phyloP scores from a whole-genome alignment of 192 early-diverging fungal species.

The Piromyces sp. region DNA sequence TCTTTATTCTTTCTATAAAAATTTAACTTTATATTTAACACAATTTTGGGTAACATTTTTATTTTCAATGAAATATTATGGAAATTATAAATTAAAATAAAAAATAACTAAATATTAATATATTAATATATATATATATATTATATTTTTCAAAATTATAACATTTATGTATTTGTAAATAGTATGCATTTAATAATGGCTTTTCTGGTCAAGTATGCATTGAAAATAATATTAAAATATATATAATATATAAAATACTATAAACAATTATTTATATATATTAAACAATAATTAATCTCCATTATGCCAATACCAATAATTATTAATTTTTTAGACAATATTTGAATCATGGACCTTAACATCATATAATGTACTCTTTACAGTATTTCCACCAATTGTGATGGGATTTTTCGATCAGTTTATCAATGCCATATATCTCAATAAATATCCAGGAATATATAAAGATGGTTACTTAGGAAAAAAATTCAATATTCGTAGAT shows the following conservation, averaged over 20 bases:
- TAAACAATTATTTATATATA: neutral
- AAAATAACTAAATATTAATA: too few species aligned
- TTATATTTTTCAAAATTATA: too few species aligned
- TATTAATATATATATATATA: too few species aligned
- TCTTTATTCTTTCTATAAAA: conserved; percentile 98
- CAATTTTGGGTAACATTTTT: conserved; percentile 88
- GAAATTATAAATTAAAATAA: too few species aligned
- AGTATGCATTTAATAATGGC: conserved; percentile 68
- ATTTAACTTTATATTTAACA: conserved; percentile 92
- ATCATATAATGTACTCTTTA: conserved; percentile 86
- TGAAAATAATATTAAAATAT: too few species aligned
- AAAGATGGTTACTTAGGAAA: neutral
- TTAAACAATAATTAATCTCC: too few species aligned
- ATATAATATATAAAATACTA: too few species aligned
- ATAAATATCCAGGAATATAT: neutral
- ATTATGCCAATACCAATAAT: too few species aligned
- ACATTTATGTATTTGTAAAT: too few species aligned
- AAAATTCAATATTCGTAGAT: neutral
- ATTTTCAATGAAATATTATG: too few species aligned
- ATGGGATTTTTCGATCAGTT: conserved; percentile 95
- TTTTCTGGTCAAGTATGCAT: conserved; percentile 64
- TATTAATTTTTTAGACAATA: conserved; percentile 36
- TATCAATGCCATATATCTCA: neutral
- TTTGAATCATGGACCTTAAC: conserved; percentile 98
- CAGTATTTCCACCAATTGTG: conserved; percentile 80